phyloP scores from a whole-genome alignment of 2,329 filamentous ascomycete genomes.

The Fusarium sp. region DNA sequence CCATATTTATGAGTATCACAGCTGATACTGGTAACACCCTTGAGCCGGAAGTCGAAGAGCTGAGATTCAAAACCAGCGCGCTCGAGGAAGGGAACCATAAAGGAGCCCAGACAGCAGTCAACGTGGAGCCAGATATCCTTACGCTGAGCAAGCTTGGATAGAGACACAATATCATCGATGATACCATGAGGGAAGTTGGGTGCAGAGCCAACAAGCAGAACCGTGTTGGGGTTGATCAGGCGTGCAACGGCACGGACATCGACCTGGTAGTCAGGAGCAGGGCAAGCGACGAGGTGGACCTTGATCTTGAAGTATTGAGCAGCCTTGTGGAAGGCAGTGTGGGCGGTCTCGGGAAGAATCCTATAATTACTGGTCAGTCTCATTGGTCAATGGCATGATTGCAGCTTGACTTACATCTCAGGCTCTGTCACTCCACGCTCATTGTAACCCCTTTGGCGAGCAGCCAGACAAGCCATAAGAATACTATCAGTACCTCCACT shows the following conservation, averaged over 20 bases:
- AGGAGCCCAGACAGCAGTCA: slow-evolving; percentile 96
- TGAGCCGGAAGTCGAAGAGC: slow-evolving; percentile 92
- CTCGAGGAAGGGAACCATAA: slow-evolving; percentile 90
- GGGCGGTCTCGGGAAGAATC: slow-evolving; percentile 93
- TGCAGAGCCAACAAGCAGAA: slow-evolving; percentile 92
- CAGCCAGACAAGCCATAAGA: slow-evolving; percentile 91
- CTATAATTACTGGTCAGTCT: slow-evolving; percentile 55
- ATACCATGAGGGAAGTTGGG: slow-evolving; percentile 99
- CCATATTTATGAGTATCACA: slow-evolving; percentile 99
- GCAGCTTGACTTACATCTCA: slow-evolving; percentile 77
- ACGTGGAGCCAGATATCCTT: slow-evolving; percentile 91
- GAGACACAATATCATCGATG: slow-evolving; percentile 89
- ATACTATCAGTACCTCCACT: slow-evolving; percentile 97
- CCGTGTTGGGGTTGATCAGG: slow-evolving; percentile 92
- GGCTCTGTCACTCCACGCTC: slow-evolving; percentile 92
- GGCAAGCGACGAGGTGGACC: slow-evolving; percentile 87
- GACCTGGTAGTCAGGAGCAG: slow-evolving; percentile 86
- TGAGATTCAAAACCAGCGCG: slow-evolving; percentile 92
- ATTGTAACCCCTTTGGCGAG: slow-evolving; percentile 85
- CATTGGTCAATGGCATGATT: background rate
- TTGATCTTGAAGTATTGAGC: slow-evolving; percentile 97
- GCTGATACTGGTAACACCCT: slow-evolving; percentile 93
- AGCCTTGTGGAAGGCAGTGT: slow-evolving; percentile 97
- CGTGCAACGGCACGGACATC: slow-evolving; percentile 81
- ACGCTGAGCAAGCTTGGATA: slow-evolving; percentile 84